phyloP scores from a whole-genome alignment of 129 eudicot genomes.

The Lonicera japonica region DNA sequence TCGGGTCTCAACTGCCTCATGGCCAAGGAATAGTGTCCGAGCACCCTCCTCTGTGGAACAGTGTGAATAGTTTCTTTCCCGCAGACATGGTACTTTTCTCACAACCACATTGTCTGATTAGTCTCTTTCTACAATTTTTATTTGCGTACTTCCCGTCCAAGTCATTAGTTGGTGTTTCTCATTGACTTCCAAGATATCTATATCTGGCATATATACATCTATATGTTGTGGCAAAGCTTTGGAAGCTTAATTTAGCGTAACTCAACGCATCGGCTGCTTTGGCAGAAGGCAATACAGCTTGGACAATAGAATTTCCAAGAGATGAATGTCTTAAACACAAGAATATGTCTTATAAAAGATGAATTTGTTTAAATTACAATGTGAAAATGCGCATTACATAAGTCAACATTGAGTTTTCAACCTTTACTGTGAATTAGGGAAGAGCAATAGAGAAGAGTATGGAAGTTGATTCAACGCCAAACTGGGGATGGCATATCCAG shows the following conservation, averaged over 20 bases:
- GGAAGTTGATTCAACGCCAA: constrained; percentile 26
- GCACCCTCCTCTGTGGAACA: constrained; percentile 28
- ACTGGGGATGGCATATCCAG: constrained; percentile 34
- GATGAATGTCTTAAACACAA: too few species aligned
- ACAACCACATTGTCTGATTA: neutral
- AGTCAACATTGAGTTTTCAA: neutral
- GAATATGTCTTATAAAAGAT: too few species aligned
- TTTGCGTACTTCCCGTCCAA: neutral
- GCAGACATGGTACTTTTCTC: constrained; percentile 38
- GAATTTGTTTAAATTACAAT: too few species aligned
- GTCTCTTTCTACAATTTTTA: neutral
- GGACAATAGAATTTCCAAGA: too few species aligned
- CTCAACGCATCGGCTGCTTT: too few species aligned
- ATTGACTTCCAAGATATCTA: too few species aligned
- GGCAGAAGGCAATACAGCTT: too few species aligned
- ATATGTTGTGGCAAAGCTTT: too few species aligned
- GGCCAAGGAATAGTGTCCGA: constrained; percentile 10
- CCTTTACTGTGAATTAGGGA: constrained; percentile 38
- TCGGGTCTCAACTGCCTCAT: constrained; percentile 22
- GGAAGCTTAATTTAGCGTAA: too few species aligned
- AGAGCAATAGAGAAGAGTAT: constrained; percentile 46
- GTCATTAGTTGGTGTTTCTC: neutral
- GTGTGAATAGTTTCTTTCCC: constrained; percentile 26
- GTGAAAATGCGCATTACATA: too few species aligned
- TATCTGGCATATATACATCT: too few species aligned